These are phyloP conservation scores for Cunninghamia lanceolata DNA, from an alignment of 75 land plant species.

Conservation along the genomic window DNA sequence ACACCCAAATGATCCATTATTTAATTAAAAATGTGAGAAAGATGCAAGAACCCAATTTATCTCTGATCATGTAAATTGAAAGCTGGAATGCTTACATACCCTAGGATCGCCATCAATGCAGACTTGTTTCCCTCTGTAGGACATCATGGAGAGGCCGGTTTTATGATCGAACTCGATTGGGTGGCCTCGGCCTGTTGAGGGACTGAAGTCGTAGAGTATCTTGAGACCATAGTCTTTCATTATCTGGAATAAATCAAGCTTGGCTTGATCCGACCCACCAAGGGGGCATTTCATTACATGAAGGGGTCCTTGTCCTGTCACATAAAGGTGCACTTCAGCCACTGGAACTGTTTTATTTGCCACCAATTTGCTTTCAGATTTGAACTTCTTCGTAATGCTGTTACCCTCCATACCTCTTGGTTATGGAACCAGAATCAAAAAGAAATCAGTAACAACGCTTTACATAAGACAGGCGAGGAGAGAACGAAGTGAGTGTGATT, in stretches of 20 bases:
- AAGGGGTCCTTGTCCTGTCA: constrained; percentile 74
- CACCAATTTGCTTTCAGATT: background rate
- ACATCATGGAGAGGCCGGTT: constrained; percentile 70
- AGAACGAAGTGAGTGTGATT: background rate
- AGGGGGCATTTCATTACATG: constrained; percentile 57
- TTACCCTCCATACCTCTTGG: background rate
- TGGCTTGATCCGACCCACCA: constrained; percentile 86
- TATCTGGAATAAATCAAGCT: constrained; percentile 68
- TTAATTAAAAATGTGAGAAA: background rate
- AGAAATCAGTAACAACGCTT: background rate
- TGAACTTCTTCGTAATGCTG: background rate
- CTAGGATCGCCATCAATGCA: constrained; percentile 83
- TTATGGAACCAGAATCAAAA: background rate
- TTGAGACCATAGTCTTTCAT: constrained; percentile 66
- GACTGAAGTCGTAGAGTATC: constrained; percentile 64
- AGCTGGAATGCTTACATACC: constrained; percentile 36
- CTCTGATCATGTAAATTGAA: background rate
- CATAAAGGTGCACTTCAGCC: constrained; percentile 68
- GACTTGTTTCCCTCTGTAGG: constrained; percentile 61
- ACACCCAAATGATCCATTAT: background rate
- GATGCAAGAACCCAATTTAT: background rate
- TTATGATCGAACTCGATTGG: constrained; percentile 56
- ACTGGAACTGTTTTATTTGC: constrained; percentile 27
- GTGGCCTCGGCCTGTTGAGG: constrained; percentile 57
- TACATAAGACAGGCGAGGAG: too few relatives aligned